A percentile compares a stretch with the other conserved stretches of the same genome.
Evolutionary conservation across 345 rosid genomes (phyloP).

Genomic region (Arabis alpina): DNA sequence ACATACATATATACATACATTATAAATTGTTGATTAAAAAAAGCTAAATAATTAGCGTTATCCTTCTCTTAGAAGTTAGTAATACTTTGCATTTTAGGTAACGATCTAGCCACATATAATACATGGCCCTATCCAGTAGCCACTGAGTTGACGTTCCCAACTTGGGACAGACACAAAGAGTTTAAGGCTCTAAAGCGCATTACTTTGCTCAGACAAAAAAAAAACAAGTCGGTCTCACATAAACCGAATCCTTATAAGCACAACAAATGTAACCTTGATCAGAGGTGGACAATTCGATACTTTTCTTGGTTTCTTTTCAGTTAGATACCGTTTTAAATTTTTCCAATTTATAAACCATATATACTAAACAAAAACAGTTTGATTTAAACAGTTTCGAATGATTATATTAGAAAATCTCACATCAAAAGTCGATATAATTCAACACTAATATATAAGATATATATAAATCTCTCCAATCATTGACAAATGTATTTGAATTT

Average conservation of each 20-base stretch:
- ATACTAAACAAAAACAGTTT: not conserved
- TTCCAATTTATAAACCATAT: not conserved
- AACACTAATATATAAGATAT: too few relatives aligned
- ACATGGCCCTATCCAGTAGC: slow-evolving; percentile 4
- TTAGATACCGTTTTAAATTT: not conserved
- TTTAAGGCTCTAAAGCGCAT: slow-evolving; percentile 13
- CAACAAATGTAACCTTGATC: not conserved
- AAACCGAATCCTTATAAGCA: slow-evolving; percentile 16
- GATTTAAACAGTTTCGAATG: not conserved
- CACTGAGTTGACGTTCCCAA: slow-evolving; percentile 31
- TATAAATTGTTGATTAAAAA: not conserved
- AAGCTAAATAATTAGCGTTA: not conserved
- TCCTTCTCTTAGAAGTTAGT: not conserved
- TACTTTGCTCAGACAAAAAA: slow-evolving; percentile 10
- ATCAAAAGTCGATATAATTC: too few relatives aligned
- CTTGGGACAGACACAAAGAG: slow-evolving; percentile 29
- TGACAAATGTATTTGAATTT: too few relatives aligned
- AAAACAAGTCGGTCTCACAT: slow-evolving; percentile 21
- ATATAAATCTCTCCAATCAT: too few relatives aligned
- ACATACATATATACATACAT: not conserved
- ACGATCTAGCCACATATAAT: not conserved
- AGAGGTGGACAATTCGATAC: not conserved
- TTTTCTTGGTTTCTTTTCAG: not conserved
- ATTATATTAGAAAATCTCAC: too few relatives aligned
- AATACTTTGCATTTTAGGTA: slow-evolving; percentile 15